Base-by-base conservation (phyloP, 2,329 filamentous ascomycete species). In the Xylariaceae sp. region DNA sequence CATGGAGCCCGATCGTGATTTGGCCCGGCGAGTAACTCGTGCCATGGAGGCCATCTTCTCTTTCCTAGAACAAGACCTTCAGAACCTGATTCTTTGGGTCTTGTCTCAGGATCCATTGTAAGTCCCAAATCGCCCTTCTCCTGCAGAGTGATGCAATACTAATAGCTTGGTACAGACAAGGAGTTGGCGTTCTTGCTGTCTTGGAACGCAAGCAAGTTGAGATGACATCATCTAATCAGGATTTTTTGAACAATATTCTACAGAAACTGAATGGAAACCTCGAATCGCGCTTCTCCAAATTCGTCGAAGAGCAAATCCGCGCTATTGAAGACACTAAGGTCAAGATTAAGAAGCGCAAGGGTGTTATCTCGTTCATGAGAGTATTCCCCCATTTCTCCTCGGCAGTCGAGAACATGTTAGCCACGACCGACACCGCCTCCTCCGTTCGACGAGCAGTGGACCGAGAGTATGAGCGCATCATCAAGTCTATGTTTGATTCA, bases 321-420 rank as follows among this genome's bases (percentile, higher is more conserved):
- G 91, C 90, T 5, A 96, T 97, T 56, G 94, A 97, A 70, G 94
- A 97, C 54, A 97, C 91, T 36, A 97, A 97, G 71, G 92, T 99
- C 68, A 96, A 96, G 75, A 90, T 96, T 71, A 96, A 96, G 76
- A 97, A 97, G 76, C 87, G 94, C 58, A 96, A 95, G 72, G 92
- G 94, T 11, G 89, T 99, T 49, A 96, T 97, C 61, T 85, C 86
- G 14, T 97, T 97, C 68, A 92, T 97, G 75, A 88, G 89, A 56
- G 86, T 92, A 38, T 97, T 97, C 75, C 94, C 92, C 0, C 76
- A 85, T 51, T 96, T 96, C 70, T 85, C 85, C n/a, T 71, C 81
- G 1, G 84, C 87, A 0, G 81, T 96, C 1, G 91, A 96, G 70
- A 90, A 86, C 62, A 91, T 95, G 82, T 78, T 96, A 42, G 72